A percentile compares a stretch with the other conserved stretches of the same genome.
These are phyloP conservation scores for Panellus pusillus DNA, from an alignment of 768 basidiomycete species.

Conservation along the genomic window DNA sequence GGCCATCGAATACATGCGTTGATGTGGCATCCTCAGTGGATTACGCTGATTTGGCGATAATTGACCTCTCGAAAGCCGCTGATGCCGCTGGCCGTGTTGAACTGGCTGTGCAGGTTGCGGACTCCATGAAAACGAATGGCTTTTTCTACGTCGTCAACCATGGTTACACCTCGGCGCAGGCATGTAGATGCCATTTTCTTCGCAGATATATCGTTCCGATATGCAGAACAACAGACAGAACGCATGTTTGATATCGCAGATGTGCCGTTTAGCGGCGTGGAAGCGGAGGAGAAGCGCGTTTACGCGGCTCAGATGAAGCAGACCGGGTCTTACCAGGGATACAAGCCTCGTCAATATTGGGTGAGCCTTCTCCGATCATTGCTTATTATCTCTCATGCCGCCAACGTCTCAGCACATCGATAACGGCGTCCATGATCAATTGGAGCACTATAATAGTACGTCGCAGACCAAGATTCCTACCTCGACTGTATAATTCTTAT, in stretches of 20 bases:
- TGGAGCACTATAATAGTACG: conserved; percentile 65
- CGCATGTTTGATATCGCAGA: conserved; percentile 52
- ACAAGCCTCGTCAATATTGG: conserved; percentile 56
- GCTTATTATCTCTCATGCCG: background rate
- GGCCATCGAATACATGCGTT: no score
- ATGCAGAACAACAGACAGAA: conserved; percentile 33
- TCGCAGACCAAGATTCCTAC: background rate
- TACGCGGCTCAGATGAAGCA: conserved; percentile 41
- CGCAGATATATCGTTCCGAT: background rate
- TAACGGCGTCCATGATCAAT: conserved; percentile 60
- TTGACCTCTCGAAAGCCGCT: conserved; percentile 46
- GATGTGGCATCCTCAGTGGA: conserved; percentile 34
- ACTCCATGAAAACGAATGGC: conserved; percentile 46
- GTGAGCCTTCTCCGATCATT: conserved; percentile 30
- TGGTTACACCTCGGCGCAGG: conserved; percentile 41
- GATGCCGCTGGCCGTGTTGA: conserved; percentile 37
- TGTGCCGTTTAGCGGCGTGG: conserved; percentile 42
- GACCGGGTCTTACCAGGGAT: conserved; percentile 54
- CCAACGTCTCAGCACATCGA: conserved; percentile 50
- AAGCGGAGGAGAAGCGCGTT: conserved; percentile 40
- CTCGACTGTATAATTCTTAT: background rate
- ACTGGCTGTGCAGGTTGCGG: conserved; percentile 40
- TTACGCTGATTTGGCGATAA: conserved; percentile 49
- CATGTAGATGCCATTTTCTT: conserved; percentile 9
- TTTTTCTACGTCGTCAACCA: conserved; percentile 54